These are phyloP conservation scores for Citropsis articulata DNA, from an alignment of 345 rosid species.

Conservation along the genomic window DNA sequence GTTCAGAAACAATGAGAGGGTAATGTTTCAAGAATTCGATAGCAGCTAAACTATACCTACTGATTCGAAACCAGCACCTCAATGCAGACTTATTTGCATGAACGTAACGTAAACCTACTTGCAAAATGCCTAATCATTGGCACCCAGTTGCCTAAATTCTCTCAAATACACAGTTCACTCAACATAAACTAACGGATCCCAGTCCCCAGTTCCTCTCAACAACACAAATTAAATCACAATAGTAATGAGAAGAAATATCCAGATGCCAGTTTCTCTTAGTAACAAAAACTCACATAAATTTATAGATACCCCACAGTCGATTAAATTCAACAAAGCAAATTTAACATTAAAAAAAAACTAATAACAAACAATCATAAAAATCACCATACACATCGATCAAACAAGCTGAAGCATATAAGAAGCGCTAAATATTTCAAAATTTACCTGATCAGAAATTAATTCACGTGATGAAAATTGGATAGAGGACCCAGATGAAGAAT, in stretches of 20 bases:
- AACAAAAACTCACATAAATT: neutral
- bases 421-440: too few relatives aligned
- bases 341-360: neutral
- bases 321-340: neutral
- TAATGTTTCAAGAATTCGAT: neutral
- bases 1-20: too few relatives aligned
- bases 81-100: neutral
- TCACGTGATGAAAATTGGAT: neutral
- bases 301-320: neutral
- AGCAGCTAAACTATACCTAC: neutral
- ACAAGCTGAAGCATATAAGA: neutral
- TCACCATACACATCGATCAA: neutral
- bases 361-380: neutral
- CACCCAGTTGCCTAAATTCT: neutral
- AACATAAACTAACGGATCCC: neutral
- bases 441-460: constrained; percentile 9
- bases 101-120: neutral
- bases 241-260: neutral
- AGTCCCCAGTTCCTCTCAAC: neutral
- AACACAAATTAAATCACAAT: neutral
- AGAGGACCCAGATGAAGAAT: neutral
- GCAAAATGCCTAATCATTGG: neutral
- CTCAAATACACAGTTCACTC: neutral
- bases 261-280: neutral
- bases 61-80: neutral